phyloP scores from a whole-genome alignment of 2,329 filamentous ascomycete genomes.

The Aspergillus floridensis region DNA sequence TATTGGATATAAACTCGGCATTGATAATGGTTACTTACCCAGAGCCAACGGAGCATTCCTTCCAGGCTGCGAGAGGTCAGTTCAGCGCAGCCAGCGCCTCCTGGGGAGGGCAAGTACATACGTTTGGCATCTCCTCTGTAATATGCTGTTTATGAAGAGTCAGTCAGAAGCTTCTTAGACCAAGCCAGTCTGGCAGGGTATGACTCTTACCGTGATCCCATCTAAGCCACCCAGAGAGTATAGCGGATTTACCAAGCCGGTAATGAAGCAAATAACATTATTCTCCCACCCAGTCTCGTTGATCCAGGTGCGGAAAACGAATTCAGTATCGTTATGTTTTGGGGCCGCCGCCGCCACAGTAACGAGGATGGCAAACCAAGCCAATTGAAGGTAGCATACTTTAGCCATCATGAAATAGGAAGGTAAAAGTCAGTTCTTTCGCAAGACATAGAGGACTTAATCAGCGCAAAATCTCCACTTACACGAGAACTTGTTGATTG shows the following conservation, averaged over 20 bases:
- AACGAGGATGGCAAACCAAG: conserved; percentile 50
- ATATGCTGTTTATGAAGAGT: conserved; percentile 39
- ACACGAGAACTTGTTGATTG: conserved; percentile 46
- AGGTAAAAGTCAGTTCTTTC: background rate
- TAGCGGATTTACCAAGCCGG: conserved; percentile 50
- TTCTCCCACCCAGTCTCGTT: conserved; percentile 55
- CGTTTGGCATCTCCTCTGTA: conserved; percentile 53
- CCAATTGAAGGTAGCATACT: conserved; percentile 48
- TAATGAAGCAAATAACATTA: conserved; percentile 52
- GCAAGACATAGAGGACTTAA: background rate
- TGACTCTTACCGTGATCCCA: conserved; percentile 37
- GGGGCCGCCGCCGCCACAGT: conserved; percentile 50
- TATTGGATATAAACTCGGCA: background rate
- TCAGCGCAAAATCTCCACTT: conserved; percentile 1
- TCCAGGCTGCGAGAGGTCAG: conserved; percentile 22
- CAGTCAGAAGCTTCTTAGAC: background rate
- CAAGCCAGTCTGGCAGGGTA: background rate
- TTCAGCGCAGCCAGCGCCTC: background rate
- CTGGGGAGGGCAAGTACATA: conserved; percentile 27
- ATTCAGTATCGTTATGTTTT: conserved; percentile 45
- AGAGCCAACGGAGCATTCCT: conserved; percentile 33
- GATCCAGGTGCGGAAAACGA: conserved; percentile 54
- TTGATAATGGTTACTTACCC: conserved; percentile 13
- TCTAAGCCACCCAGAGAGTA: conserved; percentile 51
- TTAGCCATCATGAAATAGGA: too few relatives aligned